Percentiles rank a stretch among this genome's conserved stretches.
Conservation (phyloP, 1,284 basidiomycete genomes). For the Puccinia hordei region DNA sequence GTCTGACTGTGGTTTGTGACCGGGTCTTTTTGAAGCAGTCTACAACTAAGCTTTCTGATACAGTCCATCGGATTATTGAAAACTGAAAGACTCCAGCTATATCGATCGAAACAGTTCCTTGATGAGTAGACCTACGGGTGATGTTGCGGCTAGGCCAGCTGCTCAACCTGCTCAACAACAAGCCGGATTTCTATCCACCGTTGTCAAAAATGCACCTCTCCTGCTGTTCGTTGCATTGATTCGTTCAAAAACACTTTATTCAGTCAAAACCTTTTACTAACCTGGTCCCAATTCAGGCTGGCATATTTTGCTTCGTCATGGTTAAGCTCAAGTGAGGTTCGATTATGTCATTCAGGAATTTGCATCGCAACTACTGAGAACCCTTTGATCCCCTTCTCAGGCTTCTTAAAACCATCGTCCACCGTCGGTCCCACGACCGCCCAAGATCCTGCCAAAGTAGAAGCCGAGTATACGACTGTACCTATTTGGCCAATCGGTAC, state of each 20-base stretch:
- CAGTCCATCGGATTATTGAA: no score
- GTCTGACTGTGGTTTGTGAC: no score
- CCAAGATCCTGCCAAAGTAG: slow-evolving; percentile 5
- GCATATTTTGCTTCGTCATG: slow-evolving; percentile 37
- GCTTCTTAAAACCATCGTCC: slow-evolving; percentile 5
- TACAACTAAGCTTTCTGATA: no score
- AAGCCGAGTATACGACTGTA: slow-evolving; percentile 29
- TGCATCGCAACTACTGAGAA: background rate
- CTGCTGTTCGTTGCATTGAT: slow-evolving; percentile 3
- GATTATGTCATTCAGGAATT: background rate
- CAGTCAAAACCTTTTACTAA: background rate
- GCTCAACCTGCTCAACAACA: slow-evolving; percentile 10
- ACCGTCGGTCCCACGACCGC: slow-evolving; percentile 1
- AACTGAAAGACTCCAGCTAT: no score
- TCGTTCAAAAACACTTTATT: background rate
- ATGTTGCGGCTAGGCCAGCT: background rate
- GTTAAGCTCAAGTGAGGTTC: slow-evolving; percentile 27
- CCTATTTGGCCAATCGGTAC: slow-evolving; percentile 61
- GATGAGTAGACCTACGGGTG: background rate
- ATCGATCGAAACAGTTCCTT: background rate
- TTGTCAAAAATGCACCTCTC: slow-evolving; percentile 14
- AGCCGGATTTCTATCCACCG: slow-evolving; percentile 11
- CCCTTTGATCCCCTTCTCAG: background rate
- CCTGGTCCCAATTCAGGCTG: background rate
- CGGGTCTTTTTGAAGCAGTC: no score